These are phyloP conservation scores for Arabidopsis arenosa DNA, from an alignment of 345 rosid genomes.

Conservation along the genomic window DNA sequence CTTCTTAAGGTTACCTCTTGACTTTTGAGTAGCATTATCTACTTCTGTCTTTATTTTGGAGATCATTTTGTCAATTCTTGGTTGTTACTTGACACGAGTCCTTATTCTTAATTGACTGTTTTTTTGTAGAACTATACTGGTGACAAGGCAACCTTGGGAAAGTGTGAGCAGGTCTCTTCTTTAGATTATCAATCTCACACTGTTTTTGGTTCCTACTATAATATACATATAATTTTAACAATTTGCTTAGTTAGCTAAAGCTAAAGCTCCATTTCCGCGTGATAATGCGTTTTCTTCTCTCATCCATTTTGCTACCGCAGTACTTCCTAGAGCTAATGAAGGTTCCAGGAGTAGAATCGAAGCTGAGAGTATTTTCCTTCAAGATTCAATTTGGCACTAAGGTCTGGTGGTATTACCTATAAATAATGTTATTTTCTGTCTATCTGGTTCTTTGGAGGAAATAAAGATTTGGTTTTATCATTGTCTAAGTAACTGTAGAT, in stretches of 20 bases:
- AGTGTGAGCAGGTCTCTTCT: constrained; percentile 91
- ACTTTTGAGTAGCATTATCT: constrained; percentile 27
- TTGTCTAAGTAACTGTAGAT: constrained; percentile 9
- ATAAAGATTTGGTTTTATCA: neutral
- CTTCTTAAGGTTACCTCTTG: constrained; percentile 76
- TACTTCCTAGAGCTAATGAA: constrained; percentile 94
- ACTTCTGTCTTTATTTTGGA: constrained; percentile 5
- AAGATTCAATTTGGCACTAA: constrained; percentile 91
- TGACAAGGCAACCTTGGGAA: constrained; percentile 81
- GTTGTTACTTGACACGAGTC: constrained; percentile 17
- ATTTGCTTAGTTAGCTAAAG: neutral
- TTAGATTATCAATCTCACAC: constrained; percentile 5
- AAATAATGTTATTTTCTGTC: constrained; percentile 26
- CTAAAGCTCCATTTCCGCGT: too few relatives aligned
- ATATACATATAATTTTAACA: neutral
- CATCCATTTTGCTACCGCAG: constrained; percentile 50
- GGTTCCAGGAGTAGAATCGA: constrained; percentile 98
- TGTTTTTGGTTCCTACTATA: constrained; percentile 17
- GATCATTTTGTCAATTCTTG: constrained; percentile 23
- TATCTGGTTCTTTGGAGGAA: constrained; percentile 29
- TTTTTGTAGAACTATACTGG: constrained; percentile 73
- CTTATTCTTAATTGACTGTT: constrained; percentile 35
- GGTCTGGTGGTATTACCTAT: constrained; percentile 66
- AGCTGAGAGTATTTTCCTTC: constrained; percentile 93
- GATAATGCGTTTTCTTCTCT: constrained; percentile 35